phyloP scores from a whole-genome alignment of 257 asterid species.

The Gentiana dahurica region DNA sequence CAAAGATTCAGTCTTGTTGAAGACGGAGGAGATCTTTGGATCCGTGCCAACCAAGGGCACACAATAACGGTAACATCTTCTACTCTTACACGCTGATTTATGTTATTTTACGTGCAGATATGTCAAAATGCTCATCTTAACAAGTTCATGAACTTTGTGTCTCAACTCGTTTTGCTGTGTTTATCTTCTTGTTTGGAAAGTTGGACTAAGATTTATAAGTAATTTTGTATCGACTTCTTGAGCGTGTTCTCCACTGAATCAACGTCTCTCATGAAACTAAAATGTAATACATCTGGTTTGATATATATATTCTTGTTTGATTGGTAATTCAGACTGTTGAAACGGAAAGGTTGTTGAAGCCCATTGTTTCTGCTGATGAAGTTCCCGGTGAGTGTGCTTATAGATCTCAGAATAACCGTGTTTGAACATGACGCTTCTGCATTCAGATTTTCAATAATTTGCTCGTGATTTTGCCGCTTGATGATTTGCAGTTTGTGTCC shows the following conservation, averaged over 20 bases:
- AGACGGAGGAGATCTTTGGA: conserved; percentile 72
- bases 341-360: conserved; percentile 75
- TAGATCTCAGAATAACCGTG: background rate
- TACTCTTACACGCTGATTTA: too few relatives aligned
- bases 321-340: conserved; percentile 51
- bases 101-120: background rate
- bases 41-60: conserved; percentile 98
- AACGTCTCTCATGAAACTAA: too few relatives aligned
- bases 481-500: conserved; percentile 66
- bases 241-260: too few relatives aligned
- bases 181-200: background rate
- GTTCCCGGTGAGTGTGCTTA: conserved; percentile 41
- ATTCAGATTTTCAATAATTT: background rate
- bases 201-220: too few relatives aligned
- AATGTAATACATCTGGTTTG: background rate
- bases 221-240: too few relatives aligned
- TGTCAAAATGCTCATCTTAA: background rate
- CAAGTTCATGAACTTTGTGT: background rate
- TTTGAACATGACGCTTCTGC: background rate
- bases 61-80: conserved; percentile 35
- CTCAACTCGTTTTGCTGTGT: background rate
- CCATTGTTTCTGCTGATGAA: conserved; percentile 70
- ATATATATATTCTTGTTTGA: background rate
- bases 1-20: conserved; percentile 76
- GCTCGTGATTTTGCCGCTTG: conserved; percentile 2